These are phyloP conservation scores for Polyplosphaeria fusca DNA, from an alignment of 495 filamentous ascomycete species.

Conservation along the genomic window DNA sequence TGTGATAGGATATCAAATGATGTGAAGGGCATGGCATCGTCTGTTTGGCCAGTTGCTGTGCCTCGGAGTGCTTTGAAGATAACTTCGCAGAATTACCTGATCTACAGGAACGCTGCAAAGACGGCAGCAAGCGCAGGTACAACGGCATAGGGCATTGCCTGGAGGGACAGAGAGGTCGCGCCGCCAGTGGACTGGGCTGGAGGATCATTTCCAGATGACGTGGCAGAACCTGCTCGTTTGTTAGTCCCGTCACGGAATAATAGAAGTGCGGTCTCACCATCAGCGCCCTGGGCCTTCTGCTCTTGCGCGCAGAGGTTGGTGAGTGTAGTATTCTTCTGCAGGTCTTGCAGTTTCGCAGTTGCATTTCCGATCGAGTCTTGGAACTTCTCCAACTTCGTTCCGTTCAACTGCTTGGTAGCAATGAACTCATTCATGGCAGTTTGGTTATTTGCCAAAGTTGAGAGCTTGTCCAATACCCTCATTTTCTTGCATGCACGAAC, in stretches of 20 bases:
- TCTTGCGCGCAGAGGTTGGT: constrained; percentile 8
- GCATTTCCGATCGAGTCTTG: constrained; percentile 23
- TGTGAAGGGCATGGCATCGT: too few relatives aligned
- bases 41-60: too few relatives aligned
- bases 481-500: constrained; percentile 19
- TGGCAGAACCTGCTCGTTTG: neutral
- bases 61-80: too few relatives aligned
- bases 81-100: too few relatives aligned
- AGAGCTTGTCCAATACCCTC: constrained; percentile 4
- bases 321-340: constrained; percentile 20
- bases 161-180: constrained; percentile 1
- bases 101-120: constrained; percentile 19
- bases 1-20: too few relatives aligned
- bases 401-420: constrained; percentile 11
- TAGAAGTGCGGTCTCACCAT: neutral
- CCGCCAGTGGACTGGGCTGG: constrained; percentile 1
- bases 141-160: constrained; percentile 8
- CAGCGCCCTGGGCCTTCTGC: constrained; percentile 5
- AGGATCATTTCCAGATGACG: neutral
- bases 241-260: neutral
- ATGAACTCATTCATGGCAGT: constrained; percentile 17
- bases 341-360: constrained; percentile 10
- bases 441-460: constrained; percentile 15
- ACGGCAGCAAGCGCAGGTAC: constrained; percentile 6
- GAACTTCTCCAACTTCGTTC: constrained; percentile 9